A percentile compares a stretch with the other conserved stretches of the same genome.
phyloP scores from a whole-genome alignment of 2,329 filamentous ascomycete genomes.

The Colletotrichum orchidophilum region DNA sequence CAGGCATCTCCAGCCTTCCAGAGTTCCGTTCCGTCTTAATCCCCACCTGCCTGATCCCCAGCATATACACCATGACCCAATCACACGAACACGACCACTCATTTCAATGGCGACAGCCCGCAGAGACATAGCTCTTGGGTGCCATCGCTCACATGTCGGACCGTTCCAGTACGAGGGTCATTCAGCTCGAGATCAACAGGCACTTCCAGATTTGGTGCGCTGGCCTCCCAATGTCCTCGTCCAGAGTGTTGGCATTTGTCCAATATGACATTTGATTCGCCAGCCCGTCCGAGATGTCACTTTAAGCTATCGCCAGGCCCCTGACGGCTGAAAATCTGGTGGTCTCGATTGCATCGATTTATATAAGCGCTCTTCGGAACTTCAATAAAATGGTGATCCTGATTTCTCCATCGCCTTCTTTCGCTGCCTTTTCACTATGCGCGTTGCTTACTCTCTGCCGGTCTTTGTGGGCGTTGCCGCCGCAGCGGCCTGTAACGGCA shows the following conservation, averaged over 20 bases:
- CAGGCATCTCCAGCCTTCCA: constrained; percentile 6
- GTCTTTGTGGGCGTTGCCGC: constrained; percentile 34
- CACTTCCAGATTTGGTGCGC: background rate
- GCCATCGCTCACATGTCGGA: constrained; percentile 27
- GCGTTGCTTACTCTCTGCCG: constrained; percentile 25
- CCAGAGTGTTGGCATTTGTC: background rate
- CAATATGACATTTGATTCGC: constrained; percentile 7
- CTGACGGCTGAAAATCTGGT: background rate
- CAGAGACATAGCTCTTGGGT: constrained; percentile 10
- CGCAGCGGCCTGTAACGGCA: constrained; percentile 63
- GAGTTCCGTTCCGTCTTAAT: background rate
- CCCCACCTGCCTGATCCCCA: background rate
- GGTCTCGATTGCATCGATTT: background rate
- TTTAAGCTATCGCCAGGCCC: constrained; percentile 1
- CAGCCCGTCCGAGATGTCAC: constrained; percentile 19
- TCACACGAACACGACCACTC: constrained; percentile 3
- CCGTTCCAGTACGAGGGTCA: constrained; percentile 5
- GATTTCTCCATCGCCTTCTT: background rate
- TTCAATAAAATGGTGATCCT: background rate
- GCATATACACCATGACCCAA: constrained; percentile 5
- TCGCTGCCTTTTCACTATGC: constrained; percentile 1
- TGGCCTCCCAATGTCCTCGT: background rate
- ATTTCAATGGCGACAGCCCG: background rate
- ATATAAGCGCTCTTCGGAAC: background rate
- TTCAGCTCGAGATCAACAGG: background rate